These are phyloP conservation scores for Malus orientalis DNA, from an alignment of 306 rosid genomes.

Conservation along the genomic window DNA sequence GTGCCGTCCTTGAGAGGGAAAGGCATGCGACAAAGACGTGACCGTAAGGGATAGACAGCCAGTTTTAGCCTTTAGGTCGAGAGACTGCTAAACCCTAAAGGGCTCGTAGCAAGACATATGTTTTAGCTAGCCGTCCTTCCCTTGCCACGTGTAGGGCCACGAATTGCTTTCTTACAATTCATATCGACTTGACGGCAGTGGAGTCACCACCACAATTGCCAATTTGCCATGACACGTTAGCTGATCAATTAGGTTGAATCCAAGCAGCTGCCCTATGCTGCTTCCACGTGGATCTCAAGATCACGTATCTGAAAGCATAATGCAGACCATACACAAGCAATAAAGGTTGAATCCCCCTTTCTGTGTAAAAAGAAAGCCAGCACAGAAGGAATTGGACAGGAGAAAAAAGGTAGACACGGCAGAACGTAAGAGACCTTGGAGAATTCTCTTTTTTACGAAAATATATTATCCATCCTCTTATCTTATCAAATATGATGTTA, in stretches of 20 bases:
- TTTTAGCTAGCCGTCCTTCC: background rate
- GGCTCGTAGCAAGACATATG: background rate
- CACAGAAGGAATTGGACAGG: background rate
- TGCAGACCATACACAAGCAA: background rate
- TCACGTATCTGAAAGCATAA: background rate
- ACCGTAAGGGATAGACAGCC: constrained; percentile 7
- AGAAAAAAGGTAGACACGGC: background rate
- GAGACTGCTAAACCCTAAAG: background rate
- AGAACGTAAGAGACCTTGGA: background rate
- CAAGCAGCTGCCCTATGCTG: background rate
- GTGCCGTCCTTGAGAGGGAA: constrained; percentile 52
- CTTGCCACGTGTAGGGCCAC: background rate
- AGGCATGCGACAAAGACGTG: constrained; percentile 38
- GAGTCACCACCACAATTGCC: background rate
- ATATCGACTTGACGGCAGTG: background rate
- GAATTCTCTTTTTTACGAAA: background rate
- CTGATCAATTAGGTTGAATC: background rate
- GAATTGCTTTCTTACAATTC: background rate
- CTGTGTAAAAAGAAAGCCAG: background rate
- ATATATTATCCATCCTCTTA: background rate
- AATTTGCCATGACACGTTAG: background rate
- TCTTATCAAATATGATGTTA: background rate
- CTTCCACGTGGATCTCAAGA: background rate
- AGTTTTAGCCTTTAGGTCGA: background rate
- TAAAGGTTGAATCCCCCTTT: background rate